Conservation (phyloP, 495 filamentous ascomycete species). For the Neurospora sp. region DNA sequence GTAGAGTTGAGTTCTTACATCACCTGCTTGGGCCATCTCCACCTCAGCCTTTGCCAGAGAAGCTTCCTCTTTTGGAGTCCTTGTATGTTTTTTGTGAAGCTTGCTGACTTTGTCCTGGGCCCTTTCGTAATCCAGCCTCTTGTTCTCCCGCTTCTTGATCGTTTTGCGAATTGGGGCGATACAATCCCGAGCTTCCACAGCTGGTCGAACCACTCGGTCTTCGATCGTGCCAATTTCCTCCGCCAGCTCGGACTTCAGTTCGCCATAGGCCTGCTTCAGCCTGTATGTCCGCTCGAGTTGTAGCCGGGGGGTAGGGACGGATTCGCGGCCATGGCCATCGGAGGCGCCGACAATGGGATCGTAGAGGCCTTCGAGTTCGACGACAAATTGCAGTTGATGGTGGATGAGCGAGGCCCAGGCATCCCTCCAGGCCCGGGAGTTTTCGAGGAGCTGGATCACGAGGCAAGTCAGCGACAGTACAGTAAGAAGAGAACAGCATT, state of each 20-base stretch:
- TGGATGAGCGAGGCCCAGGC: slow-evolving; percentile 69
- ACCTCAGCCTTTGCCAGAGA: slow-evolving; percentile 65
- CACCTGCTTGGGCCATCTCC: slow-evolving; percentile 59
- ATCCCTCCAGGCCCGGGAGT: slow-evolving; percentile 74
- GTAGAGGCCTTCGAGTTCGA: slow-evolving; percentile 72
- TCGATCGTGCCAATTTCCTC: slow-evolving; percentile 71
- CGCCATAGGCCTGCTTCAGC: slow-evolving; percentile 60
- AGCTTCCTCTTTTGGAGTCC: slow-evolving; percentile 68
- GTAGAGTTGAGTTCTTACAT: slow-evolving; percentile 35
- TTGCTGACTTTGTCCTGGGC: slow-evolving; percentile 64
- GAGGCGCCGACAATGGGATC: slow-evolving; percentile 62
- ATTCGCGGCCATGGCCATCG: slow-evolving; percentile 41
- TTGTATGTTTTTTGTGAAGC: slow-evolving; percentile 58
- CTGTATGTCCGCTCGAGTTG: slow-evolving; percentile 57
- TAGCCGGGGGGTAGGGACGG: slow-evolving; percentile 52
- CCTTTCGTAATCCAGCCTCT: slow-evolving; percentile 82
- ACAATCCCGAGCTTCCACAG: slow-evolving; percentile 58
- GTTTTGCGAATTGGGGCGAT: slow-evolving; percentile 75
- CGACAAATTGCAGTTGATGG: slow-evolving; percentile 57
- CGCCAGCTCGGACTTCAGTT: slow-evolving; percentile 63
- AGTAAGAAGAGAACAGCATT: background rate
- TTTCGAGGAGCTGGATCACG: slow-evolving; percentile 63
- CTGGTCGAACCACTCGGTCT: slow-evolving; percentile 59
- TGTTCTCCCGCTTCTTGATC: slow-evolving; percentile 86
- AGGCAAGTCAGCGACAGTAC: slow-evolving; percentile 3